These are phyloP conservation scores for Lentinula novae-zelandiae DNA, from an alignment of 1,284 basidiomycete genomes.

Conservation along the genomic window DNA sequence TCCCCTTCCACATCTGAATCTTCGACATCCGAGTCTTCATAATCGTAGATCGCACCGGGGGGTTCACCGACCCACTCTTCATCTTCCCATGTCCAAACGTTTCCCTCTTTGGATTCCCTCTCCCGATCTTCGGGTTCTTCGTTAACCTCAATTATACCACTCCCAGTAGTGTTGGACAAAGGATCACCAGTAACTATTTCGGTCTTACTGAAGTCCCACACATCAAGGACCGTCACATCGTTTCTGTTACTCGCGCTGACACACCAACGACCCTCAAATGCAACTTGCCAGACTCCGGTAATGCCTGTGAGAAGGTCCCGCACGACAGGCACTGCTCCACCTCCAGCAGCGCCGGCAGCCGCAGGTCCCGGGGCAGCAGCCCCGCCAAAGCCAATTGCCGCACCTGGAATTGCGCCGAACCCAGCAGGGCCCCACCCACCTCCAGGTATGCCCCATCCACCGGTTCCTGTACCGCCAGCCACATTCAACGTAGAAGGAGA, in stretches of 20 bases:
- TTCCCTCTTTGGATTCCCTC: not conserved
- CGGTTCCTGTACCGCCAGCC: not conserved
- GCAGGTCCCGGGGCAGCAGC: not conserved
- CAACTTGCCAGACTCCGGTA: conserved; percentile 93
- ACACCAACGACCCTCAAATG: conserved; percentile 89
- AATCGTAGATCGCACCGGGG: conserved; percentile 47
- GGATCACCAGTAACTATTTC: conserved; percentile 13
- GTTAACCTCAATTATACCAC: conserved; percentile 41
- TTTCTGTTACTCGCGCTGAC: conserved; percentile 87
- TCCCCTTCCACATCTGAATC: conserved; percentile 28
- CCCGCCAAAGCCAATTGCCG: not conserved
- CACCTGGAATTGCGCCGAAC: not conserved
- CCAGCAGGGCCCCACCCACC: not conserved
- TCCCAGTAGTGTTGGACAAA: conserved; percentile 41
- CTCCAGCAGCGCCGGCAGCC: not conserved
- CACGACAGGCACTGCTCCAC: conserved; percentile 73
- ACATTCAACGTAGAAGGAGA: not conserved
- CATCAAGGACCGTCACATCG: conserved; percentile 76
- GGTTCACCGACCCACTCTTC: conserved; percentile 55
- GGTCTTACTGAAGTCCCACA: conserved; percentile 81
- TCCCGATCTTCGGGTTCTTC: conserved; percentile 26
- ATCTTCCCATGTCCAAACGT: conserved; percentile 20
- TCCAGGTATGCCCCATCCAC: not conserved
- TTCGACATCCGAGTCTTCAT: conserved; percentile 45
- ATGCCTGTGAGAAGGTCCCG: conserved; percentile 86